A percentile compares a stretch with the other conserved stretches of the same genome.
Evolutionary conservation across 1,284 basidiomycete species (phyloP).

Genomic region (Trametes versicolor): DNA sequence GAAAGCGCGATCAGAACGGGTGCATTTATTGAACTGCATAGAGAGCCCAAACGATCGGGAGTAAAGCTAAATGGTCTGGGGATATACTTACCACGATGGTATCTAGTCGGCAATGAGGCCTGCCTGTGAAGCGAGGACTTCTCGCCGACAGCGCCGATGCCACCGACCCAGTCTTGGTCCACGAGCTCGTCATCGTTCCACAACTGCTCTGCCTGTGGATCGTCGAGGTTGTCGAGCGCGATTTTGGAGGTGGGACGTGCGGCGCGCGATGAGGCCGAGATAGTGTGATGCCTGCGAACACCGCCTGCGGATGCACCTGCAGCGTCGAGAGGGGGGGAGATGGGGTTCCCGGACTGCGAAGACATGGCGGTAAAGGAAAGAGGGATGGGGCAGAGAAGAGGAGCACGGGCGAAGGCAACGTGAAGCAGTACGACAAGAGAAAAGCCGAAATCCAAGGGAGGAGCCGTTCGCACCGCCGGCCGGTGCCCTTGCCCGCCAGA

Average conservation of each 20-base stretch:
- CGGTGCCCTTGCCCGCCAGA: conserved; percentile 9
- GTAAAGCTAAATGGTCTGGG: conserved; percentile 11
- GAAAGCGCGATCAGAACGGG: conserved; percentile 19
- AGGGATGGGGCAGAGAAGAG: conserved; percentile 19
- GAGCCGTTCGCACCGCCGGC: conserved; percentile 15
- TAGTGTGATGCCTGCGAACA: conserved; percentile 83
- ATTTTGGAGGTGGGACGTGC: conserved; percentile 68
- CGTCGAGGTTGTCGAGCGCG: conserved; percentile 66
- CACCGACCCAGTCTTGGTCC: conserved; percentile 81
- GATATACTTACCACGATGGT: conserved; percentile 72
- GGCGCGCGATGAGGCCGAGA: conserved; percentile 77
- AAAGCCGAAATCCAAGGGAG: conserved; percentile 29
- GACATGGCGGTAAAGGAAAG: conserved; percentile 42
- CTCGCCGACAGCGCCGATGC: conserved; percentile 82
- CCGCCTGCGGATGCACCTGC: conserved; percentile 44
- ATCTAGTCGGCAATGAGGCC: conserved; percentile 81
- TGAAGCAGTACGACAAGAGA: conserved; percentile 28
- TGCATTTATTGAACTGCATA: background rate
- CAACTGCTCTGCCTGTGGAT: conserved; percentile 65
- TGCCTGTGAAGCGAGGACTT: conserved; percentile 81
- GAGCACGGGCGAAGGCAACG: conserved; percentile 7
- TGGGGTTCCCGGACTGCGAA: conserved; percentile 44
- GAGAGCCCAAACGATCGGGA: conserved; percentile 17
- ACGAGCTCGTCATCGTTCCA: conserved; percentile 83
- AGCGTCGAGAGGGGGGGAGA: conserved; percentile 47